A percentile compares a stretch with the other conserved stretches of the same genome.
phyloP scores from a whole-genome alignment of 2,329 filamentous ascomycete species.

The Ascomycota sp. region DNA sequence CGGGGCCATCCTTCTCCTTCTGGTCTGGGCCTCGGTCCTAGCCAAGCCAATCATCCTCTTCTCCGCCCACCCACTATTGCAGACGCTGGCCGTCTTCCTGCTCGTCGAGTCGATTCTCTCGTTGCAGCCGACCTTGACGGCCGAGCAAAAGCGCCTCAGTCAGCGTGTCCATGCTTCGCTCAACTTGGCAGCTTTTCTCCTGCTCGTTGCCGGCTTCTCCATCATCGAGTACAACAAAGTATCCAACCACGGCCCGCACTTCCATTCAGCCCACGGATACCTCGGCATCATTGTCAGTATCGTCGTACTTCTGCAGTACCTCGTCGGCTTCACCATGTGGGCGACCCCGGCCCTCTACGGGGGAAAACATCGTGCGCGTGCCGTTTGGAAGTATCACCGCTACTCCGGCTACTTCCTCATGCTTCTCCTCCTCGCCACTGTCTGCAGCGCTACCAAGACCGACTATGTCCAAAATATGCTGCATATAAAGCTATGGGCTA shows the following conservation, averaged over 20 bases:
- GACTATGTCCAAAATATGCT: constrained; percentile 49
- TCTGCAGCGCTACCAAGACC: constrained; percentile 57
- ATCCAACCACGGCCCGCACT: constrained; percentile 43
- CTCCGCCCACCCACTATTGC: constrained; percentile 65
- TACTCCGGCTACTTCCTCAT: constrained; percentile 55
- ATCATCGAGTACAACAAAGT: constrained; percentile 76
- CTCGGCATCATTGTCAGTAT: constrained; percentile 61
- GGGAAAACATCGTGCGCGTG: constrained; percentile 58
- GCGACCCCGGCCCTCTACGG: constrained; percentile 57
- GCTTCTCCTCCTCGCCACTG: constrained; percentile 49
- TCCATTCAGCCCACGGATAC: constrained; percentile 63
- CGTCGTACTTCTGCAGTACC: constrained; percentile 48
- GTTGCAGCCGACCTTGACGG: constrained; percentile 69
- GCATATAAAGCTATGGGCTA: constrained; percentile 56
- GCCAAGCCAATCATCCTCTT: constrained; percentile 56
- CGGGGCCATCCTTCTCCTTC: constrained; percentile 53
- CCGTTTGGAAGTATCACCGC: constrained; percentile 79
- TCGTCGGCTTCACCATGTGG: constrained; percentile 70
- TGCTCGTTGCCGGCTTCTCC: constrained; percentile 42
- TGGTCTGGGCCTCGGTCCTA: constrained; percentile 64
- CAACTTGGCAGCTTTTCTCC: constrained; percentile 41
- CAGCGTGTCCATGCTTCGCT: constrained; percentile 46
- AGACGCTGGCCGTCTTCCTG: constrained; percentile 47
- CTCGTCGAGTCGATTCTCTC: constrained; percentile 64
- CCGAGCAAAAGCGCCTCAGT: constrained; percentile 46